phyloP scores from a whole-genome alignment of 768 basidiomycete genomes.

The Kwoniella sp. region DNA sequence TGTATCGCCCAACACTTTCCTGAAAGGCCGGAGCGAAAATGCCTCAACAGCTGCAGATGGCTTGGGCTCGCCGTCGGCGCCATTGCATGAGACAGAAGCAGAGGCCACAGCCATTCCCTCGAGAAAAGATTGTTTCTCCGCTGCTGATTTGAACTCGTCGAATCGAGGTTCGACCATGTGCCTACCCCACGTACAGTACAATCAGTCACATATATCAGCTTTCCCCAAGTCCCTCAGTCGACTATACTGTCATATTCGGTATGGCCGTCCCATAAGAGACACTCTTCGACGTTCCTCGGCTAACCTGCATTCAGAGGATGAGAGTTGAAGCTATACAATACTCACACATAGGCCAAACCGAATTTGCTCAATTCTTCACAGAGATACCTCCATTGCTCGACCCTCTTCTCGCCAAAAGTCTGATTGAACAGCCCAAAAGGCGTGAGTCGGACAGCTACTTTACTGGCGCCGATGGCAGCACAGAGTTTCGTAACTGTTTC shows the following conservation, averaged over 20 bases:
- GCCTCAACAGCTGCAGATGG: slow-evolving; percentile 2
- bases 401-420: slow-evolving; percentile 30
- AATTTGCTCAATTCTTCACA: slow-evolving; percentile 33
- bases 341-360: slow-evolving; percentile 46
- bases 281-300: too few species aligned
- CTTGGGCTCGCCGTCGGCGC: too few species aligned
- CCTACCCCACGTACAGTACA: too few species aligned
- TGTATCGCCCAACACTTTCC: slow-evolving; percentile 30
- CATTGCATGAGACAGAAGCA: too few species aligned
- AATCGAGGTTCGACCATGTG: slow-evolving; percentile 50
- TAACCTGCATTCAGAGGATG: too few species aligned
- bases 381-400: slow-evolving; percentile 47
- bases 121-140: slow-evolving; percentile 33
- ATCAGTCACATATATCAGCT: not conserved
- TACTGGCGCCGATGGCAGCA: slow-evolving; percentile 31
- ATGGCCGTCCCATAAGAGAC: too few species aligned
- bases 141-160: slow-evolving; percentile 42
- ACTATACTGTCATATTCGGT: too few species aligned
- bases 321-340: not conserved
- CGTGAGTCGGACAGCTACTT: slow-evolving; percentile 27
- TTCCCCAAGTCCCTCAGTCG: not conserved
- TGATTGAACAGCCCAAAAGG: slow-evolving; percentile 38
- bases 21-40: slow-evolving; percentile 39
- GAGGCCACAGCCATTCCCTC: slow-evolving; percentile 15
- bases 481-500: slow-evolving; percentile 52